Evolutionary conservation across 2,329 filamentous ascomycete species (phyloP).

Genomic region (Diplodia seriata): DNA sequence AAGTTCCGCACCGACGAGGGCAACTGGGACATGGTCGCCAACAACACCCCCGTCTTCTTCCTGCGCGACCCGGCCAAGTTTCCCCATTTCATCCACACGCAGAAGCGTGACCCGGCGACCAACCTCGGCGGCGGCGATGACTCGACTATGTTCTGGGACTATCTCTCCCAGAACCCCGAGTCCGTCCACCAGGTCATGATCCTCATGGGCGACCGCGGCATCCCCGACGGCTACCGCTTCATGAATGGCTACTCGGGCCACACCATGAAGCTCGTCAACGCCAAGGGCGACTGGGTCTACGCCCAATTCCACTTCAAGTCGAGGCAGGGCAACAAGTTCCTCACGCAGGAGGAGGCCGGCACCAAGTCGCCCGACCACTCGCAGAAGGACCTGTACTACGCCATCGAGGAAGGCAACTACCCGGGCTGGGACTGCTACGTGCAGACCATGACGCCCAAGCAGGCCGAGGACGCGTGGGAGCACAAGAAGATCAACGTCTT

Average conservation of each 20-base stretch:
- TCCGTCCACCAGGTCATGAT: slow-evolving; percentile 62
- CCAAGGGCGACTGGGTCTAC: slow-evolving; percentile 61
- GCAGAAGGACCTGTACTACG: slow-evolving; percentile 60
- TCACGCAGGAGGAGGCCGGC: slow-evolving; percentile 59
- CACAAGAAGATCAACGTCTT: slow-evolving; percentile 63
- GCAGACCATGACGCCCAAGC: slow-evolving; percentile 60
- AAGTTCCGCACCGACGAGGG: slow-evolving; percentile 77
- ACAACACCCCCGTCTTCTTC: slow-evolving; percentile 80
- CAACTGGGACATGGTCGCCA: slow-evolving; percentile 76
- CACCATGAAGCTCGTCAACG: slow-evolving; percentile 61
- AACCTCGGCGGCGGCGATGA: slow-evolving; percentile 71
- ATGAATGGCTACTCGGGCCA: slow-evolving; percentile 63
- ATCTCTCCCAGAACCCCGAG: slow-evolving; percentile 61
- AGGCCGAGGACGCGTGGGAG: slow-evolving; percentile 61
- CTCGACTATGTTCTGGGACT: slow-evolving; percentile 72
- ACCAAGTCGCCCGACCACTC: slow-evolving; percentile 60
- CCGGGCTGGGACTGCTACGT: slow-evolving; percentile 60
- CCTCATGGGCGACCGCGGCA: slow-evolving; percentile 62
- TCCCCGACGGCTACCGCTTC: slow-evolving; percentile 62
- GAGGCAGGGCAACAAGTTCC: slow-evolving; percentile 60
- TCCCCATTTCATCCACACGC: slow-evolving; percentile 75
- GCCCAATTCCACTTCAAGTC: slow-evolving; percentile 61
- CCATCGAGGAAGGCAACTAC: slow-evolving; percentile 61
- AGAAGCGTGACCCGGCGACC: slow-evolving; percentile 75
- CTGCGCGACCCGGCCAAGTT: slow-evolving; percentile 76